Conservation (phyloP, 208 protist species). For the Entamoeba histolytica region DNA sequence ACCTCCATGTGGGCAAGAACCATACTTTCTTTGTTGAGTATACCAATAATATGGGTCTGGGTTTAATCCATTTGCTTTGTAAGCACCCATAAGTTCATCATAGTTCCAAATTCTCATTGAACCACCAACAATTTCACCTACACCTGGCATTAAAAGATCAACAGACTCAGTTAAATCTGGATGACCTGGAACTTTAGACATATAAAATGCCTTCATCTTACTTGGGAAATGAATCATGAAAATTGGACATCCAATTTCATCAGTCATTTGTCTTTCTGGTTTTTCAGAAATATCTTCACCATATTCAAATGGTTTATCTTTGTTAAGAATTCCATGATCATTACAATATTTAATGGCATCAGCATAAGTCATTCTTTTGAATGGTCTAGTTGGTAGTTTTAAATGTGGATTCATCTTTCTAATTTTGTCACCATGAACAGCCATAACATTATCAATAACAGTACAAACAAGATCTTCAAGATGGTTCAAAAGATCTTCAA, state of each 20-base stretch:
- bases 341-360: conserved; percentile 82
- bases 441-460: conserved; percentile 53
- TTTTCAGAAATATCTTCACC: conserved; percentile 89
- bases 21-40: conserved; percentile 83
- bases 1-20: conserved; percentile 76
- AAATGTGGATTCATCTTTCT: conserved; percentile 64
- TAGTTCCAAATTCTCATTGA: conserved; percentile 78
- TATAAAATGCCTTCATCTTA: conserved; percentile 94
- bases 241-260: conserved; percentile 73
- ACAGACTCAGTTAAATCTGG: conserved; percentile 31
- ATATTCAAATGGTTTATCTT: conserved; percentile 52
- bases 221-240: conserved; percentile 83
- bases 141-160: conserved; percentile 78
- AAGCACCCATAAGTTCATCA: conserved; percentile 65
- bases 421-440: conserved; percentile 37
- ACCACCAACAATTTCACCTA: conserved; percentile 92
- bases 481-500: conserved; percentile 65
- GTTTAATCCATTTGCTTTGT: conserved; percentile 69
- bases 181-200: conserved; percentile 39
- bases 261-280: conserved; percentile 83
- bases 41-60: conserved; percentile 84
- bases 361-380: conserved; percentile 68
- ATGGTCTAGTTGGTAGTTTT: conserved; percentile 60
- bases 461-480: conserved; percentile 70
- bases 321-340: conserved; percentile 67